Evolutionary conservation across 805 yeast species (phyloP).

Genomic region (Kregervanrija pseudodelftensis): DNA sequence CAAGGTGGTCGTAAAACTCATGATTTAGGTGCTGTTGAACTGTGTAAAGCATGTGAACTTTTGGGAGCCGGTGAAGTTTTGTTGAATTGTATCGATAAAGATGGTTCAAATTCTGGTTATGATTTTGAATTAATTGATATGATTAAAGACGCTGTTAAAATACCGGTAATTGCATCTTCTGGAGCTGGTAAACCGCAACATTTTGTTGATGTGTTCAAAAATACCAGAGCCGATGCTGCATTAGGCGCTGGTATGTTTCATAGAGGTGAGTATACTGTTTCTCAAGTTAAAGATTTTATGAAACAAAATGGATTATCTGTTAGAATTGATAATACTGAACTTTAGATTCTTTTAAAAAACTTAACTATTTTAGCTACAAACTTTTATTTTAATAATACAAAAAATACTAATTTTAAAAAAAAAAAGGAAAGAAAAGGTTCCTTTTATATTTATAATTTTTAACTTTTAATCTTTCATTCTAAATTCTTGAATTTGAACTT

Average conservation of each 20-base stretch:
- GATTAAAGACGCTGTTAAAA: slow-evolving; percentile 65
- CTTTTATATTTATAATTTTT: too few relatives aligned
- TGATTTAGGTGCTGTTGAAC: slow-evolving; percentile 86
- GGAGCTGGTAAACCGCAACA: slow-evolving; percentile 96
- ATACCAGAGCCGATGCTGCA: slow-evolving; percentile 90
- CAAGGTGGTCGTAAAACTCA: slow-evolving; percentile 91
- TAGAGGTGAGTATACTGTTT: slow-evolving; percentile 85
- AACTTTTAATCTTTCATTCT: too few relatives aligned
- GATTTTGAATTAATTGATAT: slow-evolving; percentile 80
- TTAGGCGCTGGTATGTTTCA: slow-evolving; percentile 99
- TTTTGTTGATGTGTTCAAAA: slow-evolving; percentile 77
- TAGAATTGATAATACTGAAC: slow-evolving; percentile 46
- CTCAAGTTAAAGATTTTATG: slow-evolving; percentile 70
- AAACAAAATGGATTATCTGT: slow-evolving; percentile 57
- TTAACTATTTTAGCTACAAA: background rate
- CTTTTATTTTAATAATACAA: background rate
- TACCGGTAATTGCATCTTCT: slow-evolving; percentile 95
- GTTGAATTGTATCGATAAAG: slow-evolving; percentile 92
- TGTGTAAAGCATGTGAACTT: slow-evolving; percentile 81
- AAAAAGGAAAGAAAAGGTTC: too few relatives aligned
- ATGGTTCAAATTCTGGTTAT: slow-evolving; percentile 92
- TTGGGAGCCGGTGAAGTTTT: slow-evolving; percentile 96
- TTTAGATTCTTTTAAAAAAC: background rate
- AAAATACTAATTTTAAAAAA: background rate
- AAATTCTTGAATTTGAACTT: too few relatives aligned